Evolutionary conservation across 257 asterid species (phyloP), one percentile per base, ranked within the genome.

Genomic region (Solanum appendiculatum): DNA sequence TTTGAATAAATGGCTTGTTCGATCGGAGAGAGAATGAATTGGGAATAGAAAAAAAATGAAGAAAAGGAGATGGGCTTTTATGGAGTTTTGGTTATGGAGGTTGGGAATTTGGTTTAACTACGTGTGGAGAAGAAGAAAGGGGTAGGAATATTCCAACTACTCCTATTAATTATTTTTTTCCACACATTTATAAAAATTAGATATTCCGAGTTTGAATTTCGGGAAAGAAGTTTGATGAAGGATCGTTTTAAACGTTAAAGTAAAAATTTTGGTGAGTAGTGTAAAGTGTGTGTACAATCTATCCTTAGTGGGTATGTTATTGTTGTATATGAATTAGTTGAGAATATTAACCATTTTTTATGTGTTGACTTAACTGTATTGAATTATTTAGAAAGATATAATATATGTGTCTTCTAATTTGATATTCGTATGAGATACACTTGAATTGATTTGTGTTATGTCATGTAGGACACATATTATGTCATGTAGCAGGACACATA

Each of bases 1-100:
- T 18, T 25, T 25, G 34, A 34, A 70, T 72, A 15, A 72, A 72
- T 6, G 40, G 21, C 20, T 36, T 72, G 27, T 34, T 34, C 18
- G 48, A 72, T 72, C 44, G 42, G 77, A 69, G 77, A 69, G 77
- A 69, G 42, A 31, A 68, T n/a, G 29, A 60, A n/a, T 60, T 60
- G 29, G 29, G 29, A 23, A 54, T 54, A 0, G 9, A 9, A 1
- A 58, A 56, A 60, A 60, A 6, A 25, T 13, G 37, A 64, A 64
- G 72, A 64, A 64, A 23, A 60, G 15, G 31, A 10, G 8, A 64
- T 64, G 36, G 7, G 72, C 9, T 64, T 25, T 64, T 11, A 25
- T 25, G 72, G 72, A 25, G 72, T 25, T 64, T 64, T 13, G 72
- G 36, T 12, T 64, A 64, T 25, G 72, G 72, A 25, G 72, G 18